Percentiles rank a stretch among this genome's conserved stretches.
phyloP scores from a whole-genome alignment of 225 moss, liverwort and hornwort species.

The Anthoceros angustus region DNA sequence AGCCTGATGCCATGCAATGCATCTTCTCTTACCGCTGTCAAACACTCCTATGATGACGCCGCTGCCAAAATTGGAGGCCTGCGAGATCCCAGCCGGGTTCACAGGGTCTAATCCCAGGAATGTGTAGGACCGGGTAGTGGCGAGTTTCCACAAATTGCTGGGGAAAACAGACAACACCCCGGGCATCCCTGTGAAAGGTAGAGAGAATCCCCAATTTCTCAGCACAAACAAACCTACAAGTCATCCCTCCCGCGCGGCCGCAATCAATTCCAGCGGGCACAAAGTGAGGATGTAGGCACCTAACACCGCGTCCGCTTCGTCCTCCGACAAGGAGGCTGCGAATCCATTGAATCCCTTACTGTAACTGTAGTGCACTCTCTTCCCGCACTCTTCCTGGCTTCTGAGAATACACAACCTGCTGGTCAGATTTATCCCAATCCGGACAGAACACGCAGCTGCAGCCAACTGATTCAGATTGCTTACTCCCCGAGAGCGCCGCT shows the following conservation, averaged over 20 bases:
- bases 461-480: not conserved
- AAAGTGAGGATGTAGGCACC: not conserved
- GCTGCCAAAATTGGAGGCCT: not conserved
- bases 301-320: not conserved
- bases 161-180: not conserved
- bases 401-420: not conserved
- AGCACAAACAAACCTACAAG: not conserved
- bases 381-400: not conserved
- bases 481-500: not conserved
- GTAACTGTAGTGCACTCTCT: constrained; percentile 3
- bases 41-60: not conserved
- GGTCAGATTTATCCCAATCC: too few species aligned
- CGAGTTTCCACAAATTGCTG: not conserved
- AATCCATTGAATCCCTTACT: not conserved
- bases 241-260: not conserved
- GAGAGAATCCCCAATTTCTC: not conserved
- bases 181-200: not conserved
- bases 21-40: not conserved
- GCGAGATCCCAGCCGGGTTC: not conserved
- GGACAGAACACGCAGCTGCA: not conserved
- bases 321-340: not conserved
- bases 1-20: not conserved
- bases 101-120: not conserved
- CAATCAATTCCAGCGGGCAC: not conserved
- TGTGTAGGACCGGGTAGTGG: not conserved